Conservation (phyloP, 2,329 filamentous ascomycete genomes). For the Verticillium longisporum region DNA sequence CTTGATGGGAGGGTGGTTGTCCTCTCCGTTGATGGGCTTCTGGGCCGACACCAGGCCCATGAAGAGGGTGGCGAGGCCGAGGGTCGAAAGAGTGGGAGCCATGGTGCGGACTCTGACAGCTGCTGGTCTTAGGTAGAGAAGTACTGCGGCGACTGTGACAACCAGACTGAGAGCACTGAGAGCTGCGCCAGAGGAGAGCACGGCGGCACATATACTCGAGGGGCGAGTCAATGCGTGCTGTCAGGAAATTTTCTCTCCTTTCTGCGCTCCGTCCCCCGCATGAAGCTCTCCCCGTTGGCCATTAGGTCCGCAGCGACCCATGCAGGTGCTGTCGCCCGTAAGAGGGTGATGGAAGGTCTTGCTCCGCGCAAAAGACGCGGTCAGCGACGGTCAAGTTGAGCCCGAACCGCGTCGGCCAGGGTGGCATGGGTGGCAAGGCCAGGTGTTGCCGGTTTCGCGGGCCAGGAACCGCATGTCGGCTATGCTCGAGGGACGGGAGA, state of each 20-base stretch:
- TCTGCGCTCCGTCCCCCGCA: not conserved
- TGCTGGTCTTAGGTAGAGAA: not conserved
- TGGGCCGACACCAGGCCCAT: conserved; percentile 25
- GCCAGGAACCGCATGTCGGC: conserved; percentile 2
- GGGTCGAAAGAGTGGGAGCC: conserved; percentile 3
- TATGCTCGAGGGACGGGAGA: not conserved
- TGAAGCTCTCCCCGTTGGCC: not conserved
- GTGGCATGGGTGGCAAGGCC: not conserved
- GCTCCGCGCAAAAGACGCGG: not conserved
- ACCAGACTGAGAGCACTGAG: not conserved
- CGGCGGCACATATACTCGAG: not conserved
- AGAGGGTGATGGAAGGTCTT: not conserved
- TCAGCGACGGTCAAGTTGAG: not conserved
- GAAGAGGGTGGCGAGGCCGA: conserved; percentile 14
- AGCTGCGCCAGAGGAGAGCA: not conserved
- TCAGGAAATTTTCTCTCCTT: not conserved
- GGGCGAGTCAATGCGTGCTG: not conserved
- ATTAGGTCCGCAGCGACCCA: no score
- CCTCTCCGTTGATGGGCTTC: conserved; percentile 29
- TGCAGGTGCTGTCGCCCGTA: not conserved
- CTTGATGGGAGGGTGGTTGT: conserved; percentile 42
- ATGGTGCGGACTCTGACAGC: conserved; percentile 1
- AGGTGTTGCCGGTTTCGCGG: conserved; percentile 1
- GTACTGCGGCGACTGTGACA: not conserved
- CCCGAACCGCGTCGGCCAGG: not conserved